Evolutionary conservation across 768 basidiomycete species (phyloP), one percentile per base, ranked within the genome.

Genomic region (Mycena maculata): DNA sequence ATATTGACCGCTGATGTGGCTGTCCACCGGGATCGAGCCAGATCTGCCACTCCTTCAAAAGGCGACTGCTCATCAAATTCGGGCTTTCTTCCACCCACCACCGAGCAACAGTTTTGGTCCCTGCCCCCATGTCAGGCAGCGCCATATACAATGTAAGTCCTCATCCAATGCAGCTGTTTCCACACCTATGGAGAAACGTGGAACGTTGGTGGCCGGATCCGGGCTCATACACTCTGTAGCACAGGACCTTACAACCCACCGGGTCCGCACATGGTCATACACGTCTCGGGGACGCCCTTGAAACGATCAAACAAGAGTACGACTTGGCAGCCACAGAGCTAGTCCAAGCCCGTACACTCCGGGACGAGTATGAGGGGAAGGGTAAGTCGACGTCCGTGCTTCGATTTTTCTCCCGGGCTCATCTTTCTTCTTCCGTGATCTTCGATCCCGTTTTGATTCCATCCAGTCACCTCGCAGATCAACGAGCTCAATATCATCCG

Each of bases 361-460:
- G 93, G 54, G 96, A 98, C 71, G 97, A 98, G 63, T 93, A 90
- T 76, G 96, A 98, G 80, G 84, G 83, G 8, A 96, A 95, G 85
- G 87, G 97, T 96, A 69, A 63, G 90, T 84, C 23, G 38, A 16
- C 36, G 25, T 22, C n/a, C 50, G 50, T 16, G 3, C 25, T 2
- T 64, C 22, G n/a, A 53, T 38, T 62, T 42, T 42, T 57, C 39
- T 22, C 52, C 49, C 42, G 57, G n/a, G n/a, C 27, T 25, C 18
- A 22, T 27, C 22, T 50, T 66, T n/a, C 30, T 54, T 31, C 18
- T 48, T 36, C 38, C 27, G 20, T 18, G 27, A 8, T 59, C 38
- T 53, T 55, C 58, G 42, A 42, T 65, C 55, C 27, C 49, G 39
- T 57, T 53, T 27, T 59, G 53, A 56, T 67, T 57, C 56, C 61